Evolutionary conservation across 2,329 filamentous ascomycete species (phyloP), one percentile per base, ranked within the genome.

Genomic region (Volutella citrinella): DNA sequence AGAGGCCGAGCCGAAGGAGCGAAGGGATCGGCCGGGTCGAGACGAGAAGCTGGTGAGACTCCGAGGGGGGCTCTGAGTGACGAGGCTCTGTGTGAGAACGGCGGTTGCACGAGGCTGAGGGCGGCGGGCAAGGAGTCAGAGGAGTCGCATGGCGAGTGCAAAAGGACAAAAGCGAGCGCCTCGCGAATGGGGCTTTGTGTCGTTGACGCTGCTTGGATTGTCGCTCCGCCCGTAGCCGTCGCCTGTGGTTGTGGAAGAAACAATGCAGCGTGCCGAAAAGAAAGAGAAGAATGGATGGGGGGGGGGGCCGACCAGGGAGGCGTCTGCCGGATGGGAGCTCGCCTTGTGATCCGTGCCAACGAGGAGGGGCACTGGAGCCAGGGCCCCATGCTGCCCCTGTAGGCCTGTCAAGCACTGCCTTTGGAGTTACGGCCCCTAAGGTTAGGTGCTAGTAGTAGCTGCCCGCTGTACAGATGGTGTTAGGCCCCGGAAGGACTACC

Each of bases 41-140:
- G 11, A 19, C 17, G 16, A 26, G 20, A n/a, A n/a, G 24, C 18
- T 19, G 18, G 25, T 22, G 38, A 18, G 33, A 24, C 17, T 25
- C 19, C 20, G 24, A 26, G 19, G 26, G 18, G 29, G 15, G 26
- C 18, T 22, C 27, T 44, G 26, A 33, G 32, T 27, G 18, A 23
- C 25, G 23, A 38, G 19, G 40, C 35, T 49, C 36, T 32, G 36
- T n/a, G 43, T 36, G 41, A 44, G 40, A 34, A 37, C 32, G 45
- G 49, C 25, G 37, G 39, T 46, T 33, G 49, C 47, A 36, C 48
- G 42, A 49, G 44, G 42, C 42, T 54, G 45, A 40, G 43, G 31
- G 32, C 40, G 42, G 38, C 43, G 44, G 38, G 30, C 36, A 36
- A 37, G 27, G 23, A 52, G 48, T 59, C 55, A 60, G 38, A 45